Evolutionary conservation across 768 basidiomycete genomes (phyloP), one percentile per base, ranked within the genome.

Genomic region (Leccinum disarticulatum): DNA sequence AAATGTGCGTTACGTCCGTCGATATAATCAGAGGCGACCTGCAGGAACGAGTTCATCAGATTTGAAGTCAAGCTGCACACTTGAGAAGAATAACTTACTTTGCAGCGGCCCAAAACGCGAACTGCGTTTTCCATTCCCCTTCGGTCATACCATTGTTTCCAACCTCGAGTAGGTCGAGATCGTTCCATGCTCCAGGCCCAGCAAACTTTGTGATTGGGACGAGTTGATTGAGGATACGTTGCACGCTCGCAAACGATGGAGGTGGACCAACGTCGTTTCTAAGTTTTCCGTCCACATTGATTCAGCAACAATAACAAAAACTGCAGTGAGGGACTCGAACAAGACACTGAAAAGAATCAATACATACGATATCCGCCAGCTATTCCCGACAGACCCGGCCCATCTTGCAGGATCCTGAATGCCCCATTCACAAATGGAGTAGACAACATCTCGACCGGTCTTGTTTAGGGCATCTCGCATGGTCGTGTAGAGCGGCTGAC

Each of bases 151-250:
- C 79, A 4, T 65, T 51, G 58, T 83, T 82, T 6, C 82, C 81
- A 19, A 83, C 81, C 64, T 83, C 80, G 35, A 85, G 74, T 73
- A 83, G 69, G 65, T 84, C 83, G 22, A 84, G 71, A 66, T 85
- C 83, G 61, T 81, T 80, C 76, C 76, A 80, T 33, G 69, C 74
- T 19, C 80, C 82, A 1, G 73, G 79, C 36, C 76, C 74, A 25
- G 82, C 78, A 61, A 81, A 82, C 54, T 74, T 73, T 28, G 81
- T 79, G 27, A 83, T 76, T 4, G 81, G 83, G 5, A 82, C 82
- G 1, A 64, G 48, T 8, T 64, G 58, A 43, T 64, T 64, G 28
- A 64, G 43, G 52, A 64, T 62, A n/a, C 61, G 63, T 5, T 48
- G 48, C n/a, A 64, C 33, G 31, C n/a, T 59, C 28, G 41, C 63